Conservation (phyloP, 768 basidiomycete genomes). For the Leucogyrophana mollusca region DNA sequence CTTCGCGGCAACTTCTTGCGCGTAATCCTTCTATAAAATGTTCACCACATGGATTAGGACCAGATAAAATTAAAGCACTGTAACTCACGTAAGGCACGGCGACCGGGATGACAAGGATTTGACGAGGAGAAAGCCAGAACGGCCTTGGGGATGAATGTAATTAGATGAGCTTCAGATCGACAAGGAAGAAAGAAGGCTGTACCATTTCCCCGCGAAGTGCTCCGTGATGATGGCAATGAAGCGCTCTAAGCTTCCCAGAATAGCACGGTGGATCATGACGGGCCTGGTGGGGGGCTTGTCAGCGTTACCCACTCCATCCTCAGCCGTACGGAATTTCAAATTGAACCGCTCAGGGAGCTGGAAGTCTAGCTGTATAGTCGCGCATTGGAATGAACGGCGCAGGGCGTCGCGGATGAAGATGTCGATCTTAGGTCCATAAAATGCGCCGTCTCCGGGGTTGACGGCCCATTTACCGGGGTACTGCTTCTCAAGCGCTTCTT, state of each 20-base stretch:
- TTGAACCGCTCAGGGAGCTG: slow-evolving; percentile 97
- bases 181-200: slow-evolving; percentile 8
- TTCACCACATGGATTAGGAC: slow-evolving; percentile 7
- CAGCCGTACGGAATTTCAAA: slow-evolving; percentile 82
- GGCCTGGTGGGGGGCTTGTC: slow-evolving; percentile 67
- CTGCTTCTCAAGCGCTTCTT: slow-evolving; percentile 75
- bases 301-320: slow-evolving; percentile 55
- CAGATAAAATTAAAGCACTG: slow-evolving; percentile 1
- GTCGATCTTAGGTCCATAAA: slow-evolving; percentile 99
- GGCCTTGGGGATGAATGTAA: slow-evolving; percentile 55
- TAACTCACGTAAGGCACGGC: slow-evolving; percentile 80
- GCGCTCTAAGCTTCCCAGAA: slow-evolving; percentile 89
- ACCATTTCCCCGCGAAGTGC: slow-evolving; percentile 98
- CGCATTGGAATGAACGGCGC: slow-evolving; percentile 93
- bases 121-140: slow-evolving; percentile 98
- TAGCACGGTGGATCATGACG: slow-evolving; percentile 98
- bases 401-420: slow-evolving; percentile 95
- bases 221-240: slow-evolving; percentile 98
- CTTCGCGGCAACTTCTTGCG: slow-evolving; percentile 70
- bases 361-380: slow-evolving; percentile 98
- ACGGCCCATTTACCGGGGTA: slow-evolving; percentile 89
- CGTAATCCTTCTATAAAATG: slow-evolving; percentile 77
- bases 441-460: slow-evolving; percentile 96
- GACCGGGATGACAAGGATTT: slow-evolving; percentile 92
- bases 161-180: neutral